Conservation (phyloP, 2,329 filamentous ascomycete genomes). For the Tolypocladium tropicale region DNA sequence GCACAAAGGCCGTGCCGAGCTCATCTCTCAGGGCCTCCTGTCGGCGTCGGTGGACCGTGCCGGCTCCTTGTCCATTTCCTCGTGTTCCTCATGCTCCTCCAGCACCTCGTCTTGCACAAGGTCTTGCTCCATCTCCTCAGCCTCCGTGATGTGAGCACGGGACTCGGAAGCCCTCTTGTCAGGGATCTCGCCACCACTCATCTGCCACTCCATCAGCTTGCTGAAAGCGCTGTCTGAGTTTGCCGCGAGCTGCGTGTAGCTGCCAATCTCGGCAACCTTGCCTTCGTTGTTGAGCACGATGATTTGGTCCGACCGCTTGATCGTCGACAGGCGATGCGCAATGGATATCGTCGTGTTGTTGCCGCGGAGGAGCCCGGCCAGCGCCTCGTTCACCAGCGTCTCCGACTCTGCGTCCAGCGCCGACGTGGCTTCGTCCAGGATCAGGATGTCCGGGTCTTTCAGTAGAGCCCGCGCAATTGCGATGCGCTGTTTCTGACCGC, state of each 20-base stretch:
- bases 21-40: conserved; percentile 1
- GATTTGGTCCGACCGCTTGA: conserved; percentile 90
- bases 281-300: conserved; percentile 85
- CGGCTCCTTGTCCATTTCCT: conserved; percentile 4
- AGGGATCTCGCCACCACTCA: conserved; percentile 67
- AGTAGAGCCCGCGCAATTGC: conserved; percentile 91
- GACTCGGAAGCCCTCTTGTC: conserved; percentile 24
- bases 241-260: conserved; percentile 65
- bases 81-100: conserved; percentile 20
- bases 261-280: conserved; percentile 81
- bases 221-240: conserved; percentile 77
- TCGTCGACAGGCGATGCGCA: conserved; percentile 89
- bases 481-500: conserved; percentile 95
- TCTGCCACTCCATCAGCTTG: conserved; percentile 97
- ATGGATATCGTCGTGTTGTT: conserved; percentile 97
- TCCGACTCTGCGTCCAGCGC: conserved; percentile 95
- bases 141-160: conserved; percentile 35
- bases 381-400: conserved; percentile 86
- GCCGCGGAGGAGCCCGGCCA: conserved; percentile 69
- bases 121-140: conserved; percentile 39
- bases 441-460: conserved; percentile 92
- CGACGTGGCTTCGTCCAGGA: conserved; percentile 92
- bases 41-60: background rate
- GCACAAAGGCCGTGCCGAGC: background rate
- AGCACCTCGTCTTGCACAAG: conserved; percentile 22